Evolutionary conservation across 108 stramenopile genomes (phyloP).

Genomic region (Nitzschia sp.): DNA sequence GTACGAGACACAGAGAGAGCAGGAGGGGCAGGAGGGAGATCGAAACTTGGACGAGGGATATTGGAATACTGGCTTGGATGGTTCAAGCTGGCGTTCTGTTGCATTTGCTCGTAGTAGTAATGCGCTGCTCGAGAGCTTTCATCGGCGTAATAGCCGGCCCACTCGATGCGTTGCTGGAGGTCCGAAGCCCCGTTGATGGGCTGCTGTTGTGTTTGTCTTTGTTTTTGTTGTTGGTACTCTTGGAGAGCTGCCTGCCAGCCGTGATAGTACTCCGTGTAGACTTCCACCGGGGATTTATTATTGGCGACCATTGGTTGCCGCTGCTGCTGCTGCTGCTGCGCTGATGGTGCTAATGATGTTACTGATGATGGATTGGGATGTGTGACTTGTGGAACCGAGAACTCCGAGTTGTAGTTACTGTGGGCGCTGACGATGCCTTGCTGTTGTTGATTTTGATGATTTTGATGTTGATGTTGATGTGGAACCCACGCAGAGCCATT

Average conservation of each 20-base stretch:
- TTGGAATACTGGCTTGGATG: conserved; percentile 28
- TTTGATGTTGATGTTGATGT: too few relatives aligned
- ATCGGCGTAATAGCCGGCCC: conserved; percentile 66
- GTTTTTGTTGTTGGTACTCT: not conserved
- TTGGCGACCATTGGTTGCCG: not conserved
- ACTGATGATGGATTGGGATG: not conserved
- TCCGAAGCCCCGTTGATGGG: not conserved
- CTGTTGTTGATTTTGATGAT: not conserved
- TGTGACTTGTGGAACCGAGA: not conserved
- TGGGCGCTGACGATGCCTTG: too few relatives aligned
- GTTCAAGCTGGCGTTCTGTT: not conserved
- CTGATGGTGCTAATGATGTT: too few relatives aligned
- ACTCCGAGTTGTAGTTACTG: not conserved
- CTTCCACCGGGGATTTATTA: conserved; percentile 9
- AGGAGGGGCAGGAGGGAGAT: conserved; percentile 49
- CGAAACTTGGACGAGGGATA: conserved; percentile 45
- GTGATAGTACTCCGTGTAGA: conserved; percentile 61
- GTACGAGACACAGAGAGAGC: not conserved
- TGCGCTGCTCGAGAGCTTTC: conserved; percentile 63
- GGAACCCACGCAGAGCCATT: conserved; percentile 21
- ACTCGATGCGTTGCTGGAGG: conserved; percentile 36
- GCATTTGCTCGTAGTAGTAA: conserved; percentile 40
- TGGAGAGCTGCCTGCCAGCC: conserved; percentile 46
- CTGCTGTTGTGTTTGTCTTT: too few relatives aligned
- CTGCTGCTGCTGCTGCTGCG: not conserved